Conservation (phyloP, 2,329 filamentous ascomycete species). For the Aspergillus sp. region DNA sequence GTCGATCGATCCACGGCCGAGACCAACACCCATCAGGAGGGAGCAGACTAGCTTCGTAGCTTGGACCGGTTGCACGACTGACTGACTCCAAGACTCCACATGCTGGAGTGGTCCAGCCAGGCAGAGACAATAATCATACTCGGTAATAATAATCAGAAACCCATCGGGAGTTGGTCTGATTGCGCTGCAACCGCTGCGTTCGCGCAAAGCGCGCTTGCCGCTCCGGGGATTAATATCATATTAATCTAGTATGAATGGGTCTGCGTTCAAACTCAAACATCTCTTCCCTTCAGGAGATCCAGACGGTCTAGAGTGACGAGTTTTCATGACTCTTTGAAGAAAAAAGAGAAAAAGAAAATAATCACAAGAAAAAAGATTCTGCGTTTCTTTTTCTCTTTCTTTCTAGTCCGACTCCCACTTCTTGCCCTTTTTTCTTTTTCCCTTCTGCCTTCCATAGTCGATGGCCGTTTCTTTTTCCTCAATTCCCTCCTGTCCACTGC, state of each 20-base stretch:
- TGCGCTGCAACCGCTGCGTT: conserved; percentile 35
- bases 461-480: neutral
- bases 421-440: conserved; percentile 3
- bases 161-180: conserved; percentile 26
- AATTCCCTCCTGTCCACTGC: conserved; percentile 5
- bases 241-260: too few relatives aligned
- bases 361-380: neutral
- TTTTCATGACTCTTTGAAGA: too few relatives aligned
- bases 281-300: neutral
- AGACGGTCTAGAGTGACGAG: neutral
- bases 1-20: conserved; percentile 9
- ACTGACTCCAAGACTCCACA: conserved; percentile 7
- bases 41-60: too few relatives aligned
- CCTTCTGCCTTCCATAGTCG: neutral
- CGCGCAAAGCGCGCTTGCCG: conserved; percentile 42
- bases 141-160: neutral
- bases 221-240: conserved; percentile 10
- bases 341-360: neutral
- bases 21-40: conserved; percentile 4
- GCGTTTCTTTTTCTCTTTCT: conserved; percentile 5
- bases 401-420: conserved; percentile 5
- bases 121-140: conserved; percentile 6
- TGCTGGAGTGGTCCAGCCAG: neutral
- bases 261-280: neutral
- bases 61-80: conserved; percentile 8